These are phyloP conservation scores for Ogataea trehaloabstinens DNA, from an alignment of 805 yeast genomes.

Conservation along the genomic window DNA sequence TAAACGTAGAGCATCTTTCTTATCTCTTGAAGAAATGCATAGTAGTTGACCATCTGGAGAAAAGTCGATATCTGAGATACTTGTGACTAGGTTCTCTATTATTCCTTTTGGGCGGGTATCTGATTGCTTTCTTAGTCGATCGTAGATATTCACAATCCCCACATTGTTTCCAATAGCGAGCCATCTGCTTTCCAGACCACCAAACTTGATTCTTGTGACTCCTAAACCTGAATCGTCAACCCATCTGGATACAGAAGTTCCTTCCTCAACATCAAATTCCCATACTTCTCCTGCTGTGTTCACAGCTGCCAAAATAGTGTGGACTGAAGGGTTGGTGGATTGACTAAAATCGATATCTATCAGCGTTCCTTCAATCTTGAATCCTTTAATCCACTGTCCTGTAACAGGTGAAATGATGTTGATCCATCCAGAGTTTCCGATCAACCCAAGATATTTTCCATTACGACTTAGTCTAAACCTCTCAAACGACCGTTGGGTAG, in stretches of 20 bases:
- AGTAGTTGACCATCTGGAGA: slow-evolving; percentile 87
- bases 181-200: slow-evolving; percentile 72
- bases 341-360: slow-evolving; percentile 73
- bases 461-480: slow-evolving; percentile 72
- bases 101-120: slow-evolving; percentile 56
- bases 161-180: slow-evolving; percentile 84
- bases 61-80: slow-evolving; percentile 71
- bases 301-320: slow-evolving; percentile 49
- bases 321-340: slow-evolving; percentile 29
- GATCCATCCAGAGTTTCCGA: slow-evolving; percentile 90
- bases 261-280: slow-evolving; percentile 65
- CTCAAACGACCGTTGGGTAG: slow-evolving; percentile 83
- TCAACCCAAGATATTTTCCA: slow-evolving; percentile 70
- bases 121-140: slow-evolving; percentile 37
- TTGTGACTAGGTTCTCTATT: slow-evolving; percentile 77
- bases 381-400: slow-evolving; percentile 86
- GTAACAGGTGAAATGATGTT: slow-evolving; percentile 72
- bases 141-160: slow-evolving; percentile 89
- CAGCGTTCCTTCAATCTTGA: slow-evolving; percentile 83
- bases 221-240: slow-evolving; percentile 83
- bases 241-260: slow-evolving; percentile 67
- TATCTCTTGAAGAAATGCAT: slow-evolving; percentile 80
- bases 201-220: slow-evolving; percentile 70
- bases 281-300: slow-evolving; percentile 83
- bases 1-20: slow-evolving; percentile 80